Base-by-base conservation (phyloP, 148 eudicot species). In the Chenopodium suecicum region DNA sequence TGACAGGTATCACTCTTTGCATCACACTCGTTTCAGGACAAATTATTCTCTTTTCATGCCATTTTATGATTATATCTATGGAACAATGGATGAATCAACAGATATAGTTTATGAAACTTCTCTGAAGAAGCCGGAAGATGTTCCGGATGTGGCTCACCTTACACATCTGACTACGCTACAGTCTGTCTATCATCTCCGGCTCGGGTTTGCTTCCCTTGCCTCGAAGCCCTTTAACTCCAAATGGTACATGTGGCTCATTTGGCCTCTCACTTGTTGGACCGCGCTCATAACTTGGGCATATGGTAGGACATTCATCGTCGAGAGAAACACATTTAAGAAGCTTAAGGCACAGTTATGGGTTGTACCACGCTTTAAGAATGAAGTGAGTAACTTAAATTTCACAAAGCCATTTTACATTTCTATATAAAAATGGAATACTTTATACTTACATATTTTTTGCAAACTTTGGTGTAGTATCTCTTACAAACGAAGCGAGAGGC, bases 11-110 rank as follows among this genome's bases (percentile, higher is more conserved):
- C 98, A 94, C 83, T 91, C 97, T 34, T 84, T 94, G 17, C 98
- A 94, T 47, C 98, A 94, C 85, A 93, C 97, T 8, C 92, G 93
- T 70, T 93, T 93, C 29, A 81, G 94, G 58, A 93, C 98, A 22
- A 94, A 94, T 76, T 93, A 91, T 86, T 91, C 90, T 3, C 87
- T 94, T 2, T 94, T 93, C 90, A 89, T 94, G 95, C 98, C 98
- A 16, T 78, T 94, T 46, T 94, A 94, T 12, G 98, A 94, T 72
- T 89, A 88, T 68, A 82, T 94, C 16, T 94, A 93, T 31, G 91
- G 88, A 6, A 94, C 97, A 0, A 80, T 83, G 89, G 98, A 94
- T 82, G 79, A 82, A 23, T 84, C 93, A 0, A 48, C 93, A 0
- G 90, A 91, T 72, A 71, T 85, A 34, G 41, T 94, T 16, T 86